Base-by-base conservation (phyloP, 495 filamentous ascomycete species). In the Podospora pseudocomata region DNA sequence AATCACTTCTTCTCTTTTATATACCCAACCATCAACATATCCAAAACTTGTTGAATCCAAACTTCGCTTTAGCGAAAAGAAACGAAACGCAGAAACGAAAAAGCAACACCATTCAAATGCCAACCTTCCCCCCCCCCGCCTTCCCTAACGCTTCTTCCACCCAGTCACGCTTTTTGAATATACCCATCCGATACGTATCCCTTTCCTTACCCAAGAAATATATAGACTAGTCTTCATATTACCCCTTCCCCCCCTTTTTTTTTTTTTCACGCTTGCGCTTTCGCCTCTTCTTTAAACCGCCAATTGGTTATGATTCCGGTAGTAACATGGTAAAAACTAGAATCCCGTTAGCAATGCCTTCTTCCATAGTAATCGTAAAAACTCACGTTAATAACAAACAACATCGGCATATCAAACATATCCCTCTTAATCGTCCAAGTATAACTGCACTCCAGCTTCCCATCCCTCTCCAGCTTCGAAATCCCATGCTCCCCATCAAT, bases 351-450 rank as follows among this genome's bases (percentile, higher is more conserved):
- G 44, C 54, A 60, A 20, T 59, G 20, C 9, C 55, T n/a, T 19
- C 55, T 18, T 18, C 19, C 18, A 39, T 11, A 28, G 18, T 66
- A 56, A 11, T 32, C 30, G 20, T 23, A 23, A 23, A 23, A 27
- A 89, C 93, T 88, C 75, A 97, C 95, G 81, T 97, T 97, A 82
- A 97, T 93, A 73, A 97, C 89, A 79, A 97, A 95, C 77, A 99
- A 80, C 93, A 97, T 97, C 30, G 95, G 95, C 78, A 99, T 97
- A 78, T 97, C 95, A 81, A 98, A 99, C 59, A 95, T 91, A 78
- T 99, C 95, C 68, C 95, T 84, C 83, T 94, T 95, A 66, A 98
- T 93, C 69, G 92, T 93, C 94, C 95, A 99, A 81, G 91, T 94
- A 80, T 93, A 96, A 72, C 88, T 92, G 82, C 93, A 97, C 74